Percentiles rank a stretch among this genome's conserved stretches.
phyloP scores from a whole-genome alignment of 2,329 filamentous ascomycete genomes.

The Epichloe bromicola region DNA sequence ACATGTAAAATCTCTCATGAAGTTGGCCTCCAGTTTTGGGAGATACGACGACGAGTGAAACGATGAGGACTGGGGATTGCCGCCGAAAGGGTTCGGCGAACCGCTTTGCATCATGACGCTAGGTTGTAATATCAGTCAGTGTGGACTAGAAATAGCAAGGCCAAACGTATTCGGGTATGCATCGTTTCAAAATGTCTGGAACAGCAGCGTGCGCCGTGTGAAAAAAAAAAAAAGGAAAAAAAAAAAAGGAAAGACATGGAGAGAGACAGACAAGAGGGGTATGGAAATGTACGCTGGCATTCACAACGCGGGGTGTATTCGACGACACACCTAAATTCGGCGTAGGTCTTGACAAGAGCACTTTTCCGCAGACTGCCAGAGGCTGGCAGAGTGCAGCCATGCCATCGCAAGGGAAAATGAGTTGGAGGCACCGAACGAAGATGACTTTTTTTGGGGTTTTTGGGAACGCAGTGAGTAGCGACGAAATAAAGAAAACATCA shows the following conservation, averaged over 20 bases:
- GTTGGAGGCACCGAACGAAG: too few species aligned
- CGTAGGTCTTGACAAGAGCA: too few species aligned
- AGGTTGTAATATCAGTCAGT: conserved; percentile 8
- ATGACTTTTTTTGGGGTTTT: too few species aligned
- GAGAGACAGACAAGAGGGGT: background rate
- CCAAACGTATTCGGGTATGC: too few species aligned
- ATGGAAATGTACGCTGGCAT: too few species aligned
- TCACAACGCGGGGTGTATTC: too few species aligned
- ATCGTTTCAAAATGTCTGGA: background rate
- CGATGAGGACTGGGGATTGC: conserved; percentile 73
- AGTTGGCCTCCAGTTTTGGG: conserved; percentile 91
- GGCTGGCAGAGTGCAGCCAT: conserved; percentile 8
- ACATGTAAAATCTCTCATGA: conserved; percentile 94
- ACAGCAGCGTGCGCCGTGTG: too few species aligned
- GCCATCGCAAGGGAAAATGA: conserved; percentile 6
- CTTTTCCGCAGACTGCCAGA: too few species aligned
- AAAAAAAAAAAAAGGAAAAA: background rate
- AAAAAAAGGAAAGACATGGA: background rate
- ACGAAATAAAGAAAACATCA: background rate
- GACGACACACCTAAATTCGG: too few species aligned
- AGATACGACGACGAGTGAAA: conserved; percentile 95
- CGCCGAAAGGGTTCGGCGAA: conserved; percentile 56
- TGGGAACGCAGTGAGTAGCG: background rate
- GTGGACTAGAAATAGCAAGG: background rate
- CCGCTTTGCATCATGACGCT: conserved; percentile 94